Base-by-base conservation (phyloP, 495 filamentous ascomycete species). In the Xylaria cubensis region DNA sequence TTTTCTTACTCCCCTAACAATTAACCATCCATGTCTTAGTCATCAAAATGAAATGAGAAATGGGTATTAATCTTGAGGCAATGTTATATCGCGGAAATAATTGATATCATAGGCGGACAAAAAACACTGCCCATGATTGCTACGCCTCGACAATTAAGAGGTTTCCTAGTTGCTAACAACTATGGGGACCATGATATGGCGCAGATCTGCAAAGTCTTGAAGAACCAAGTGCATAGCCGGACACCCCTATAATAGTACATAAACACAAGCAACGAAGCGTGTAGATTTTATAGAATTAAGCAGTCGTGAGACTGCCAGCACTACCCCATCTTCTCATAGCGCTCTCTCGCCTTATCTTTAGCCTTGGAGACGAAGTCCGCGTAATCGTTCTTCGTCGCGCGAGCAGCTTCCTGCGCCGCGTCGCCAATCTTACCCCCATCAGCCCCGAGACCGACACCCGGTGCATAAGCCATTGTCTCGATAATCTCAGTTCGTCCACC, bases 401-500 rank as follows among this genome's bases (percentile, higher is more conserved):
- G 85, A 55, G 88, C 88, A 1, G 93, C 94, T 81, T 95, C 93
- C 75, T 94, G 91, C 26, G 83, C 84, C 26, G 95, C 95, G 81
- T 97, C 94, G 9, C 95, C 95, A 17, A 97, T 81, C 79, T 92
- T 94, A 19, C 93, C 86, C 19, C 94, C 93, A 74, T 94, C 89
- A 2, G 94, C 94, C 0, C 95, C 95, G 29, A 98, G 80, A 8
- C 95, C 95, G 0, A 96, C 94, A 19, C 95, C 95, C 41, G 91
- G 89, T 3, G 89, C 88, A 79, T 97, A 98, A 44, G 93, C 87
- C 61, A 93, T 90, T 0, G 93, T 92, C 15, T 90, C 85, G 67
- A 98, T 92, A 0, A 93, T 92, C 21, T 91, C 91, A 0, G 90
- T 93, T 63, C 90, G 88, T 3, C 94, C 95, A 1, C 90, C 90